These are phyloP conservation scores for Borealophlyctis nickersoniae DNA, from an alignment of 192 early-diverging fungal species.

Conservation along the genomic window DNA sequence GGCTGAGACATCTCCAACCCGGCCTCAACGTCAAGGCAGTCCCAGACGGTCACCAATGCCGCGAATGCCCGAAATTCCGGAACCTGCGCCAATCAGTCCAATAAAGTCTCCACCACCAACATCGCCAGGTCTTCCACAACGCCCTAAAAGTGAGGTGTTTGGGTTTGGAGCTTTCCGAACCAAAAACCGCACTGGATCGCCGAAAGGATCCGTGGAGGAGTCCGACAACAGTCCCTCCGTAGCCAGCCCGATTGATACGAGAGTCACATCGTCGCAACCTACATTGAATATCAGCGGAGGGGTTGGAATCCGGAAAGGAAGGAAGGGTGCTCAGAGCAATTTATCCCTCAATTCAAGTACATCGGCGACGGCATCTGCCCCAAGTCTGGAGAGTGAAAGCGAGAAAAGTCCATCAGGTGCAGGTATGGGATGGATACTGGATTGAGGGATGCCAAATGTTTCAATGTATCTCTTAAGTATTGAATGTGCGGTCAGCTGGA, in stretches of 20 bases:
- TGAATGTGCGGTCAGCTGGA: no score
- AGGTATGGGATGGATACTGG: no score
- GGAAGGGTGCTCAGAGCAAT: constrained; percentile 1
- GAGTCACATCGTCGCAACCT: no score
- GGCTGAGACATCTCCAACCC: neutral
- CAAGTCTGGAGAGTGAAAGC: neutral
- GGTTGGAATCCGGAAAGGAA: constrained; percentile 18
- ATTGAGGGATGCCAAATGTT: no score
- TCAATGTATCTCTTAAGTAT: no score
- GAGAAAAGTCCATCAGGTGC: neutral
- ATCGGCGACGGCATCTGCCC: neutral
- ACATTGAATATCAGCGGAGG: constrained; percentile 23
- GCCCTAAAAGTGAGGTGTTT: neutral
- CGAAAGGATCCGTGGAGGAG: constrained; percentile 7
- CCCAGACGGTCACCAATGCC: no score
- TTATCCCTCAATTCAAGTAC: neutral
- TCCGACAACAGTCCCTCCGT: constrained; percentile 1
- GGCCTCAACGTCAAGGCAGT: neutral
- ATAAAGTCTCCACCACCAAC: neutral
- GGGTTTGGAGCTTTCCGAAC: neutral
- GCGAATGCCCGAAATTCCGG: no score
- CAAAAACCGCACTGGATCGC: neutral
- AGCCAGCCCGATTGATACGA: constrained; percentile 8
- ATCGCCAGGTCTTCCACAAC: neutral
- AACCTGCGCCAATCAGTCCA: neutral